Evolutionary conservation across 2,329 filamentous ascomycete genomes (phyloP).

Genomic region (Hypoxylon sp.): DNA sequence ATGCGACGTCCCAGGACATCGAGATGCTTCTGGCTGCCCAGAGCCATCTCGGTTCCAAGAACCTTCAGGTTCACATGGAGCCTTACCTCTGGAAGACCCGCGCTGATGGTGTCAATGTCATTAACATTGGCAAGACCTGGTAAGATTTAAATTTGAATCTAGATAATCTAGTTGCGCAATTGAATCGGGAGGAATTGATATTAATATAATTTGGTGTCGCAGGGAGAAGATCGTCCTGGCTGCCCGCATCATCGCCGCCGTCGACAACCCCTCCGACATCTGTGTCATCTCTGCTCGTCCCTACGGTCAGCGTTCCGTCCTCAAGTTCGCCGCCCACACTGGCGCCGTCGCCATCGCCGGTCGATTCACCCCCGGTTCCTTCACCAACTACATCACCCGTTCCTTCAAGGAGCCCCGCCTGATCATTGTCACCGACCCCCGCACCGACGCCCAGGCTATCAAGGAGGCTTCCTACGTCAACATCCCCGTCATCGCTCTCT

Average conservation of each 20-base stretch:
- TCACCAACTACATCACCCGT: constrained; percentile 99
- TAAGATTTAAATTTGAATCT: constrained; percentile 57
- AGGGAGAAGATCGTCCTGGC: constrained; percentile 99
- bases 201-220: constrained; percentile 29
- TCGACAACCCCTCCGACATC: constrained; percentile 99
- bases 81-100: constrained; percentile 99
- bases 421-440: constrained; percentile 98
- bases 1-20: constrained; percentile 97
- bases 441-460: constrained; percentile 99
- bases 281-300: constrained; percentile 99
- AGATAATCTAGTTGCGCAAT: constrained; percentile 7
- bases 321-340: constrained; percentile 99
- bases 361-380: constrained; percentile 99
- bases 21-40: constrained; percentile 99
- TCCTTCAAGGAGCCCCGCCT: constrained; percentile 99
- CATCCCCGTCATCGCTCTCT: constrained; percentile 99
- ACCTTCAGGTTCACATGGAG: constrained; percentile 99
- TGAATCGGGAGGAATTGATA: constrained; percentile 36
- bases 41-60: constrained; percentile 97
- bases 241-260: constrained; percentile 96
- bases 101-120: constrained; percentile 95
- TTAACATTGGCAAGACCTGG: constrained; percentile 99
- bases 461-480: constrained; percentile 99
- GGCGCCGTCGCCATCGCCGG: constrained; percentile 97
- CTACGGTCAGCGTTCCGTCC: constrained; percentile 98